Evolutionary conservation across 305 asterid species (phyloP).

Genomic region (Fraxinus xanthoxyloides): DNA sequence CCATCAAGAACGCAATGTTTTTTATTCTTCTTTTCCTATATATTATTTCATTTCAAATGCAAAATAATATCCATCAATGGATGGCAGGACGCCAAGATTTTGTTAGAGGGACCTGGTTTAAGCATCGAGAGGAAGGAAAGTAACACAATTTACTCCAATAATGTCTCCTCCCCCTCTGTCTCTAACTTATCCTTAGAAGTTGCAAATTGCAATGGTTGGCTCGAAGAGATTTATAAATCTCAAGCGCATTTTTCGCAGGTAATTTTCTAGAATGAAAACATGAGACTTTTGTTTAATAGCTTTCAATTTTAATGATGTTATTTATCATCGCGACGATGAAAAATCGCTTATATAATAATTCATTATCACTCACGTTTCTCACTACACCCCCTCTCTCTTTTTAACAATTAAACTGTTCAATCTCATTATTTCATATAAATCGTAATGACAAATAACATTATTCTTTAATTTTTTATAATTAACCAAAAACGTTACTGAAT

Average conservation of each 20-base stretch:
- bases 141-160: conserved; percentile 12
- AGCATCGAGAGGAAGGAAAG: conserved; percentile 28
- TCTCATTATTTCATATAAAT: neutral
- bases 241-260: conserved; percentile 20
- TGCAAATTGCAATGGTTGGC: conserved; percentile 24
- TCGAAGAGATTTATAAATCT: conserved; percentile 12
- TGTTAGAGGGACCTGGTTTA: conserved; percentile 28
- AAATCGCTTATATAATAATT: no score
- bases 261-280: neutral
- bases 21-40: neutral
- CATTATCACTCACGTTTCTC: neutral
- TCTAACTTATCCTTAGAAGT: neutral
- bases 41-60: conserved; percentile 16
- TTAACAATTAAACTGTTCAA: no score
- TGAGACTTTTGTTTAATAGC: neutral
- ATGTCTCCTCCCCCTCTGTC: neutral
- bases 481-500: neutral
- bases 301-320: neutral
- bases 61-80: conserved; percentile 15
- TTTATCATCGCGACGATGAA: no score
- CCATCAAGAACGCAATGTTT: conserved; percentile 5
- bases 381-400: neutral
- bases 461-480: neutral
- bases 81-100: conserved; percentile 20
- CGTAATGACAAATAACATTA: no score